Evolutionary conservation across 345 rosid species (phyloP).

Genomic region (Syzygium jambos): DNA sequence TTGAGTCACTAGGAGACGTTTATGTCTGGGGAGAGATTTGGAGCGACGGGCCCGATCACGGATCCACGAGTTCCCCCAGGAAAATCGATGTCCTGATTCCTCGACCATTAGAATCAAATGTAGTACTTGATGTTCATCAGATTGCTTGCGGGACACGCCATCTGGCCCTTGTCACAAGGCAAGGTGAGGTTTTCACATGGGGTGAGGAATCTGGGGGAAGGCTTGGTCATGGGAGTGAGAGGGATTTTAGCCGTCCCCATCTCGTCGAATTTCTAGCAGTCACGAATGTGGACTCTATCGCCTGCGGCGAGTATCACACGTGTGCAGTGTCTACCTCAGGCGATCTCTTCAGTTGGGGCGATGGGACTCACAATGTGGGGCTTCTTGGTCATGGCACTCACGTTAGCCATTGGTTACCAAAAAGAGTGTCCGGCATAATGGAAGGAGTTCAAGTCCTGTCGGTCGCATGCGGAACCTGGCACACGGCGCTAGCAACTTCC

Average conservation of each 20-base stretch:
- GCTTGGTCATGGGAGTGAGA: slow-evolving; percentile 83
- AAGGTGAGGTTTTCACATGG: slow-evolving; percentile 98
- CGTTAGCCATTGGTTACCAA: slow-evolving; percentile 90
- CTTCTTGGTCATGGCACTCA: slow-evolving; percentile 84
- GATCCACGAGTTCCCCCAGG: slow-evolving; percentile 24
- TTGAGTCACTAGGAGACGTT: slow-evolving; percentile 93
- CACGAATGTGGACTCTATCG: slow-evolving; percentile 64
- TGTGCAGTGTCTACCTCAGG: slow-evolving; percentile 78
- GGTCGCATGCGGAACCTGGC: slow-evolving; percentile 90
- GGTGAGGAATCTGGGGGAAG: slow-evolving; percentile 97
- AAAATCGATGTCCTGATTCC: slow-evolving; percentile 64
- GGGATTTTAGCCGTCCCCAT: slow-evolving; percentile 55
- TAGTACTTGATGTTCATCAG: slow-evolving; percentile 96
- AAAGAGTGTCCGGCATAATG: slow-evolving; percentile 68
- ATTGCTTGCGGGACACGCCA: slow-evolving; percentile 84
- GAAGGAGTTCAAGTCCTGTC: slow-evolving; percentile 94
- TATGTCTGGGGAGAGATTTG: slow-evolving; percentile 96
- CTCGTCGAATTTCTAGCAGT: slow-evolving; percentile 82
- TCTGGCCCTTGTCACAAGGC: slow-evolving; percentile 82
- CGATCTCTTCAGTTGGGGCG: slow-evolving; percentile 89
- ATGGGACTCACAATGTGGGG: slow-evolving; percentile 74
- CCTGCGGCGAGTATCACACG: slow-evolving; percentile 84
- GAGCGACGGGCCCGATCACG: slow-evolving; percentile 54
- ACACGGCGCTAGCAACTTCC: slow-evolving; percentile 82
- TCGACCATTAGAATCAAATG: slow-evolving; percentile 74